Evolutionary conservation across 768 basidiomycete species (phyloP).

Genomic region (Lentinula boryana): DNA sequence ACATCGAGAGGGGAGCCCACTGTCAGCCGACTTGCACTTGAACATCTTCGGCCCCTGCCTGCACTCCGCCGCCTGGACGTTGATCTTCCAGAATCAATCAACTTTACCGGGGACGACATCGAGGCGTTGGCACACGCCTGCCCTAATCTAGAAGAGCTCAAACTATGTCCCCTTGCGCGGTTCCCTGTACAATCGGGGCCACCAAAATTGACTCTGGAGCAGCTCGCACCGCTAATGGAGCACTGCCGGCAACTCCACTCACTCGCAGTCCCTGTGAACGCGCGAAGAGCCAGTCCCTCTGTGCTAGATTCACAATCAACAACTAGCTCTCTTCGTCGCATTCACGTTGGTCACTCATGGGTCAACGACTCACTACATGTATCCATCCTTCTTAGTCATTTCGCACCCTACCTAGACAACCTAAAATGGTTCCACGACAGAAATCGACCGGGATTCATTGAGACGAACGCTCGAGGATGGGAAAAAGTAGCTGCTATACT

Average conservation of each 20-base stretch:
- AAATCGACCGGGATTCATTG: slow-evolving; percentile 64
- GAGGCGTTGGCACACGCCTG: slow-evolving; percentile 51
- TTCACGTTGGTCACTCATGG: slow-evolving; percentile 76
- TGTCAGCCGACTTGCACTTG: slow-evolving; percentile 54
- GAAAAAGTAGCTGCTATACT: slow-evolving; percentile 62
- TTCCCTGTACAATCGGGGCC: slow-evolving; percentile 49
- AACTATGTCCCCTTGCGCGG: slow-evolving; percentile 61
- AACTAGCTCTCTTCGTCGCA: slow-evolving; percentile 60
- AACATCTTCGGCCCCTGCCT: slow-evolving; percentile 48
- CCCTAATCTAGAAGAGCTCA: slow-evolving; percentile 64
- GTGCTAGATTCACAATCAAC: slow-evolving; percentile 40
- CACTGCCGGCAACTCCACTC: slow-evolving; percentile 60
- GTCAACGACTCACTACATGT: slow-evolving; percentile 62
- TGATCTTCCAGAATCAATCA: slow-evolving; percentile 71
- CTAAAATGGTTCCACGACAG: slow-evolving; percentile 78
- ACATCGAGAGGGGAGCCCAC: slow-evolving; percentile 62
- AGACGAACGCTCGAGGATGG: slow-evolving; percentile 64
- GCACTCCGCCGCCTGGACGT: slow-evolving; percentile 60
- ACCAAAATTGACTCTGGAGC: slow-evolving; percentile 56
- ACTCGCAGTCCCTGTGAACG: slow-evolving; percentile 60
- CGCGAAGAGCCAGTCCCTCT: slow-evolving; percentile 37
- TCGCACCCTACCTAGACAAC: slow-evolving; percentile 64
- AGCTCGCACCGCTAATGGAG: slow-evolving; percentile 51
- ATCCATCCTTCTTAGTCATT: slow-evolving; percentile 69
- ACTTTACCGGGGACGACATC: slow-evolving; percentile 60